Conservation (phyloP, 371 early-diverging fungal species). For the Smittium mucronatum region DNA sequence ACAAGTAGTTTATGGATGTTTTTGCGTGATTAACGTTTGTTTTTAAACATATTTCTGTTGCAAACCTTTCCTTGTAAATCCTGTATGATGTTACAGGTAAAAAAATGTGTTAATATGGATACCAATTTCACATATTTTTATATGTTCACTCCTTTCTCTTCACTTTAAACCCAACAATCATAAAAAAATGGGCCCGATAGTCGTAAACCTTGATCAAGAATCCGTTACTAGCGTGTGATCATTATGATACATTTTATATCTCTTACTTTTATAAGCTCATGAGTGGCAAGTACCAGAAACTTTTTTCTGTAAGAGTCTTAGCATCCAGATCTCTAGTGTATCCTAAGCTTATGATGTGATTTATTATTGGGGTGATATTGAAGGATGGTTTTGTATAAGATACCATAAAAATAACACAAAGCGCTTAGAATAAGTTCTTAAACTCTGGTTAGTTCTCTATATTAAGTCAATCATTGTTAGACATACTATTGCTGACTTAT, state of each 20-base stretch:
- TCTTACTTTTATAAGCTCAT: slow-evolving; percentile 20
- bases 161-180: slow-evolving; percentile 15
- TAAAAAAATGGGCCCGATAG: not conserved
- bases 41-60: slow-evolving; percentile 7
- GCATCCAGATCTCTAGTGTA: not conserved
- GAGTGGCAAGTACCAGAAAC: slow-evolving; percentile 12
- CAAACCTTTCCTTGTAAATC: slow-evolving; percentile 13
- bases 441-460: not conserved
- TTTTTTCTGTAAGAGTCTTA: not conserved
- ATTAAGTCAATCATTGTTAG: not conserved
- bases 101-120: not conserved
- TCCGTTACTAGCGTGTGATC: too few species aligned
- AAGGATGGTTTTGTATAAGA: not conserved
- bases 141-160: slow-evolving; percentile 9
- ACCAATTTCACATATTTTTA: slow-evolving; percentile 8
- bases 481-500: not conserved
- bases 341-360: not conserved
- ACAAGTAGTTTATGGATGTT: too few species aligned
- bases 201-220: slow-evolving; percentile 8
- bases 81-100: slow-evolving; percentile 14
- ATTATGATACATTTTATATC: too few species aligned
- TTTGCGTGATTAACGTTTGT: too few species aligned
- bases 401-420: not conserved
- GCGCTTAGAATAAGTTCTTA: not conserved
- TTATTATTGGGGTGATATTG: not conserved